A percentile compares a stretch with the other conserved stretches of the same genome.
Evolutionary conservation across 768 basidiomycete species (phyloP).

Genomic region (Gautieria morchelliformis): DNA sequence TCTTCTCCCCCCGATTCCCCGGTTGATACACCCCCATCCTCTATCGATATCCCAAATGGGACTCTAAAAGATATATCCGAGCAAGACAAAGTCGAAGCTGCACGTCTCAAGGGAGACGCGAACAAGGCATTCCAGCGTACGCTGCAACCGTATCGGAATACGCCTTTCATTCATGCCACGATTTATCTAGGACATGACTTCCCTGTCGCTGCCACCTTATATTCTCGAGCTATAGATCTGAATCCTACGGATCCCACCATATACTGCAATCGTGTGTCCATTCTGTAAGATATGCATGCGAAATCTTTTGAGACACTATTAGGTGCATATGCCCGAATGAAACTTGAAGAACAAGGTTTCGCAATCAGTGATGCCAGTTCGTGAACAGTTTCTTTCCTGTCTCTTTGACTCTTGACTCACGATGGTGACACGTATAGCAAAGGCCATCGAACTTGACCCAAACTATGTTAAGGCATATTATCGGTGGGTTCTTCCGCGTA

Average conservation of each 20-base stretch:
- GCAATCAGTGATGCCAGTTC: conserved; percentile 80
- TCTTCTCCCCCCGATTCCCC: not conserved
- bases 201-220: conserved; percentile 62
- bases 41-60: not conserved
- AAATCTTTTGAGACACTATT: not conserved
- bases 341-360: conserved; percentile 89
- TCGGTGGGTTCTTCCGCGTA: conserved; percentile 36
- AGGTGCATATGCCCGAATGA: conserved; percentile 79
- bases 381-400: conserved; percentile 21
- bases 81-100: conserved; percentile 58
- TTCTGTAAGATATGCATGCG: not conserved
- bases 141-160: conserved; percentile 14
- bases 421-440: conserved; percentile 34
- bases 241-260: conserved; percentile 84
- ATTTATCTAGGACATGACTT: conserved; percentile 57
- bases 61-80: conserved; percentile 52
- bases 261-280: conserved; percentile 72
- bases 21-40: not conserved
- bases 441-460: conserved; percentile 81
- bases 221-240: conserved; percentile 74
- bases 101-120: conserved; percentile 70
- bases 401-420: not conserved
- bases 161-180: not conserved
- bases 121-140: conserved; percentile 79
- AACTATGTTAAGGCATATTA: conserved; percentile 88